Base-by-base conservation (phyloP, 768 basidiomycete genomes). In the Leucosporidium scottii region DNA sequence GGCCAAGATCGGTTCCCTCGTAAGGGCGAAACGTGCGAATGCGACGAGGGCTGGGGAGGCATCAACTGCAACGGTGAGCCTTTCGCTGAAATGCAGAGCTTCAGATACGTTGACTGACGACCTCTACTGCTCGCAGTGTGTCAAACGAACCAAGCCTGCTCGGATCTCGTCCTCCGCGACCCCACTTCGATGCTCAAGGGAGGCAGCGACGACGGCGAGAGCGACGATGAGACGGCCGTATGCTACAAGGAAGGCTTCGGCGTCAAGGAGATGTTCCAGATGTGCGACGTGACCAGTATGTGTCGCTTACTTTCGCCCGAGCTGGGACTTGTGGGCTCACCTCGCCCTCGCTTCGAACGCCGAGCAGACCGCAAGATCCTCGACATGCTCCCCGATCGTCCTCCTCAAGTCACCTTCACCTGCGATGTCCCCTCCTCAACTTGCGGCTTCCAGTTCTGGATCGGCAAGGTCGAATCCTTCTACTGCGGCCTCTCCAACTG, bases 361-460 rank as follows among this genome's bases (percentile, higher is more conserved):
- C 28, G 4, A 56, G 7, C 74, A 94, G 92, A 97, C 80, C 86
- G 89, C 58, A 96, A 96, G 80, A 97, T 98, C 73, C 81, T 96
- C 69, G 94, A 96, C 76, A 85, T 85, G 81, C 90, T 97, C n/a
- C 89, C 90, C 0, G 88, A 84, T 60, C 85, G 93, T 13, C 88
- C 91, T 25, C 93, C 94, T 0, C 93, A 98, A 78, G 93, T 97
- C 3, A 98, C 96, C 0, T 99, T 99, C 78, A 87, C 88, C 71
- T 99, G 96, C 80, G 86, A 90, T 66, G 83, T 80, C 25, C 67
- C 76, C 2, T 80, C 82, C 18, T 79, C 80, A 6, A 84, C 85
- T 1, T 99, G 96, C 77, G 85, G 86, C 28, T 99, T 99, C 83
- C 93, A 99, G 79, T 99, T 99, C 81, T 99, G 96, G 96, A 91